phyloP scores from a whole-genome alignment of 345 rosid species.

The Euphorbia peplus region DNA sequence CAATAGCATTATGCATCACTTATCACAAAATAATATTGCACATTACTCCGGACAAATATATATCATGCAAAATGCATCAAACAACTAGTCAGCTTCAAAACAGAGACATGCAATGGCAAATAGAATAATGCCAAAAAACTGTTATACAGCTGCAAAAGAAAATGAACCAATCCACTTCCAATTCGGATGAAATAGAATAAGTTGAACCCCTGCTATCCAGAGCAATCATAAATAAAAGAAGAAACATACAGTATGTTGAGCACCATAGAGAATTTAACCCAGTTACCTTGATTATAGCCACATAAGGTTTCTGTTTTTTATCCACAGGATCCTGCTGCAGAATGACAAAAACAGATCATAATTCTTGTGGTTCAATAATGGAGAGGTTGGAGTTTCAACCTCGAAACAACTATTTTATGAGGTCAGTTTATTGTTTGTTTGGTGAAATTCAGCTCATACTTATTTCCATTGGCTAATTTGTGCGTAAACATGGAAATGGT shows the following conservation, averaged over 20 bases:
- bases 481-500: no score
- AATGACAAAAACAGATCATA: conserved; percentile 9
- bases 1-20: background rate
- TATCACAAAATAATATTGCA: no score
- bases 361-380: no score
- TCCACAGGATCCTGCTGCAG: conserved; percentile 95
- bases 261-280: background rate
- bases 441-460: background rate
- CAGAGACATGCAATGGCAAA: background rate
- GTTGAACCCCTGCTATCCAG: background rate
- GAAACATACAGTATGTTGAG: background rate
- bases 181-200: background rate
- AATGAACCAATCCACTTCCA: background rate
- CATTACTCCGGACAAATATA: background rate
- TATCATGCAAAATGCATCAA: background rate
- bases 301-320: conserved; percentile 78
- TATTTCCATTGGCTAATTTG: background rate
- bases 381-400: background rate
- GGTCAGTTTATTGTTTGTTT: background rate
- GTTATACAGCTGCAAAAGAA: background rate
- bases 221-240: background rate
- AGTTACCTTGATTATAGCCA: conserved; percentile 92
- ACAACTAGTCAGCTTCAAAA: background rate
- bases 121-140: background rate
- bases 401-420: background rate